A percentile compares a stretch with the other conserved stretches of the same genome.
Evolutionary conservation across 805 yeast species (phyloP).

Genomic region (Yarrowia deformans): DNA sequence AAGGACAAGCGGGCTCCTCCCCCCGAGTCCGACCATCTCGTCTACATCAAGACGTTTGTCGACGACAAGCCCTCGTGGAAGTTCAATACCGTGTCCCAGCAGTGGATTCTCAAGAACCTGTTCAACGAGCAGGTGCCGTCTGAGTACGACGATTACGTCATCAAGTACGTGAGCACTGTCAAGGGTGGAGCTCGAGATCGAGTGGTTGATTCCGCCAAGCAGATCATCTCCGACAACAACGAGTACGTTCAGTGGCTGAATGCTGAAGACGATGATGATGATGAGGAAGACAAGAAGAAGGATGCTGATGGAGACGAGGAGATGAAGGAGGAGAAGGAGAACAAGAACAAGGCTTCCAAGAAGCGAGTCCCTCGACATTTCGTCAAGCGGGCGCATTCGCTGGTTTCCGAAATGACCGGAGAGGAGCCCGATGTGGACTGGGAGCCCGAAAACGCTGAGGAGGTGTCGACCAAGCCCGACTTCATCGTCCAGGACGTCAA

Average conservation of each 20-base stretch:
- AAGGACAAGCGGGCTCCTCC: slow-evolving; percentile 71
- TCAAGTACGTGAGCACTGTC: slow-evolving; percentile 62
- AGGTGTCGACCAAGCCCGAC: slow-evolving; percentile 15
- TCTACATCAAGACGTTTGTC: slow-evolving; percentile 64
- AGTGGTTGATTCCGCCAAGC: slow-evolving; percentile 65
- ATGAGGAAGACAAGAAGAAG: slow-evolving; percentile 11
- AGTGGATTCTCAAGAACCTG: slow-evolving; percentile 77
- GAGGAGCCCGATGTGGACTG: slow-evolving; percentile 41
- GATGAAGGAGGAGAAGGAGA: slow-evolving; percentile 37
- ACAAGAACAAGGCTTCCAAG: slow-evolving; percentile 40
- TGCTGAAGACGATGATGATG: slow-evolving; percentile 40
- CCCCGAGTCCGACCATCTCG: slow-evolving; percentile 78
- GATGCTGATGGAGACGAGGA: slow-evolving; percentile 39
- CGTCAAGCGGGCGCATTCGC: slow-evolving; percentile 44
- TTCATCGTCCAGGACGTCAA: slow-evolving; percentile 24
- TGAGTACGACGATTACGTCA: slow-evolving; percentile 60
- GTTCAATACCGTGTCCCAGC: slow-evolving; percentile 85
- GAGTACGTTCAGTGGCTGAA: slow-evolving; percentile 41
- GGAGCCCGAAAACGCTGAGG: slow-evolving; percentile 15
- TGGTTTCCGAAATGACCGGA: slow-evolving; percentile 42
- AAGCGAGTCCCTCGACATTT: slow-evolving; percentile 13
- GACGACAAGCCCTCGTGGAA: slow-evolving; percentile 73
- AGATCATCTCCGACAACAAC: slow-evolving; percentile 46
- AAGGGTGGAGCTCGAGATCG: slow-evolving; percentile 76
- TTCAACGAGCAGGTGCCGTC: slow-evolving; percentile 56